Base-by-base conservation (phyloP, 208 protist species). In the Leishmania amazonensis region DNA sequence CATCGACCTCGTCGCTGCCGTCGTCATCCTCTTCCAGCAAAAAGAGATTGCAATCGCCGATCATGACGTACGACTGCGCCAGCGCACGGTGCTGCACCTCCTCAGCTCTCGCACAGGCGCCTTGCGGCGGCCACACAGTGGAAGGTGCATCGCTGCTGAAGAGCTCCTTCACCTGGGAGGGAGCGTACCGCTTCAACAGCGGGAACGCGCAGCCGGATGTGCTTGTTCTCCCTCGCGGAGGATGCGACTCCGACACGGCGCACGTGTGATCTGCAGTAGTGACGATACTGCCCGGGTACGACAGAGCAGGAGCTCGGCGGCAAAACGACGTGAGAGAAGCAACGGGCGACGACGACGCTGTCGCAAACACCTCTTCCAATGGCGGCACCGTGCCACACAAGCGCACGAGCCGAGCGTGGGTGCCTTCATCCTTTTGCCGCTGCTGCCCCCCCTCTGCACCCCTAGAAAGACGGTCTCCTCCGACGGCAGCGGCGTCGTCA, bases 21-120 rank as follows among this genome's bases (percentile, higher is more conserved):
- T 83, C 84, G 8, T 75, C 67, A 1, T 81, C 70, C n/a, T 90
- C 87, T 60, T 83, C 85, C 42, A 95, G 83, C 47, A 97, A 60
- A 72, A 99, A 98, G 17, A 97, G 79, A 83, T 98, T 99, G 88
- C 95, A 96, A 81, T 99, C 97, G 1, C 97, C 97, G 62, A 97
- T 86, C 94, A 97, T 93, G 19, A 85, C 79, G 49, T 84, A 92
- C 31, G 79, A 47, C 58, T 78, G 79, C 21, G 53, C 71, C 7
- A 54, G 60, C 31, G 75, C 70, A 47, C 35, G 68, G 45, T 15
- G 38, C 53, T 42, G n/a, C 62, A 47, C 51, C 67, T 60, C 65
- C 24, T 42, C 51, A 42, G 13, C 40, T 47, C 19, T 21, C 53
- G 47, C 24, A 1, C 40, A 72, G 40, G 21, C 45, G 21, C 24